Evolutionary conservation across 169 alveolate genomes (phyloP), one percentile per base, ranked within the genome.

Genomic region (Prorocentrum cordatum): DNA sequence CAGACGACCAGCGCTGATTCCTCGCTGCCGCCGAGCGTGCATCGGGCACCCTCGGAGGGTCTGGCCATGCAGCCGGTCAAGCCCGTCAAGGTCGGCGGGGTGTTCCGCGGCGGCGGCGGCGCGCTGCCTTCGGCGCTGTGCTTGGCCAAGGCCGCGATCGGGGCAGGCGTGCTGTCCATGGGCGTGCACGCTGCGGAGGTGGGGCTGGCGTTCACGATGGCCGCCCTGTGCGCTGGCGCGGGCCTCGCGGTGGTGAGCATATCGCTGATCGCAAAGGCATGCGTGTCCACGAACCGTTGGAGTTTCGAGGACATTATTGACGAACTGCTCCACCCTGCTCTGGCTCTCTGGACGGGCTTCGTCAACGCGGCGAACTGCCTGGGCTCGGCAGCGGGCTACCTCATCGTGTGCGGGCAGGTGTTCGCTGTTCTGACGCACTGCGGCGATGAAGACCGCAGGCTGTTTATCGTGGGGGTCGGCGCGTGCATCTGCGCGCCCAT

Each of bases 61-160:
- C n/a, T n/a, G n/a, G n/a, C n/a, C n/a, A n/a, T n/a, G n/a, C n/a
- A n/a, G n/a, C n/a, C n/a, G n/a, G n/a, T n/a, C n/a, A n/a, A n/a
- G n/a, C n/a, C n/a, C n/a, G n/a, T n/a, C n/a, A n/a, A n/a, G n/a
- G n/a, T n/a, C n/a, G n/a, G n/a, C n/a, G n/a, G n/a, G n/a, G n/a
- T n/a, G n/a, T n/a, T n/a, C n/a, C n/a, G n/a, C n/a, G n/a, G 84
- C 36, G 70, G 54, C 3, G 84, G 84, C 20, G 84, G 68, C 14
- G 27, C 47, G 22, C 7, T 72, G 39, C 84, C 84, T 2, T 20
- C 84, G 1, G 84, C 70, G 54, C 18, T 72, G 10, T 72, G 84
- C 68, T 33, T 72, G n/a, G 47, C 50, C 68, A 72, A 72, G 38
- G 68, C 84, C 31, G 84, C 68, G 24, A 45, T 72, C n/a, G 84